Base-by-base conservation (phyloP, 2,329 filamentous ascomycete genomes). In the Teratosphaeria gauchensis region DNA sequence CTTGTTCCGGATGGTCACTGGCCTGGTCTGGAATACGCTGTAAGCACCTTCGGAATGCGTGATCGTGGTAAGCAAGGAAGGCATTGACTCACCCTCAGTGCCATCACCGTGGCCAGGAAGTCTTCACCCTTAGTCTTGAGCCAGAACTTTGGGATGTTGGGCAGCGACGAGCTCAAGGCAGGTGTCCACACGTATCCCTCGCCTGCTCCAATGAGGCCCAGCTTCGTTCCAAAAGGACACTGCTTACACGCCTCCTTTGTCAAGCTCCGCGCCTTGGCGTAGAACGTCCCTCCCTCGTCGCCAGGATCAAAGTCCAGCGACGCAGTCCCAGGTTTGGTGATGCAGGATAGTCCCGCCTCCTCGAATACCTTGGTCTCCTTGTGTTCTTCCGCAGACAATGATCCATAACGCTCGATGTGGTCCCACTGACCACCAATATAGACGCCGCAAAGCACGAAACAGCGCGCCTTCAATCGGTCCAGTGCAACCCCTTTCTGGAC, bases 121-220 rank as follows among this genome's bases (percentile, higher is more conserved):
- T 57, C 42, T 38, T 57, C 56, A 16, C 9, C 56, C 24, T 57
- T 52, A 24, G 56, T 57, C 48, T 57, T 57, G 30, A 57, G 48
- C 46, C 56, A 57, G 24, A 57, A 57, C 2, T 57, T 32, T 30
- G 24, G 9, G 6, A 11, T 19, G 21, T 57, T 57, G 3, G 56
- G 56, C 12, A 57, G 48, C 1, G n/a, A 4, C 3, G 42, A 52
- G 28, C 19, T n/a, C 30, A 24, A 12, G 28, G 24, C 14, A n/a
- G 51, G 56, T 21, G 32, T 57, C 56, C 51, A 53, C 8, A 53
- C 56, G 16, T 38, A 33, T 6, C 51, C 48, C 30, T 53, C 48
- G n/a, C 56, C 16, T 16, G 38, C 4, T 16, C 38, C 38, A 16
- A 16, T 19, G 6, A 46, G 38, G 16, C 38, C 38, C 5, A n/a